A percentile compares a stretch with the other conserved stretches of the same genome.
Evolutionary conservation across 1,284 basidiomycete genomes (phyloP).

Genomic region (Ceratobasidium sp.): DNA sequence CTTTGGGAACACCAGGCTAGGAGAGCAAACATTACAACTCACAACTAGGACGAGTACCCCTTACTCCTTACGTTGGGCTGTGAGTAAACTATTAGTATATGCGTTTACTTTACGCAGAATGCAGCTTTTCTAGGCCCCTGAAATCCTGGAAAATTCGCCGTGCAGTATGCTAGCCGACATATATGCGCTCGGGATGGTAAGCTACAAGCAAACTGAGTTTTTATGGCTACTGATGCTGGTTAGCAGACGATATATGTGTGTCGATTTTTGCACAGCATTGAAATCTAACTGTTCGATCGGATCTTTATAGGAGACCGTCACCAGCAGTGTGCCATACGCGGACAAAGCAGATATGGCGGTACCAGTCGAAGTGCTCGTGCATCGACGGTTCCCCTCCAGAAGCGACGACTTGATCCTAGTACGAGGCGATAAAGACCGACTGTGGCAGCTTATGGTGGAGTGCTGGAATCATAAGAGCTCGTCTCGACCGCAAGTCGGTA

Average conservation of each 20-base stretch:
- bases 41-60: neutral
- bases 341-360: neutral
- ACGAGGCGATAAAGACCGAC: neutral
- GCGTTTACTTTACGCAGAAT: neutral
- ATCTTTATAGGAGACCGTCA: neutral
- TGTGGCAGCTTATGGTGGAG: constrained; percentile 1
- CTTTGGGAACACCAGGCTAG: neutral
- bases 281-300: neutral
- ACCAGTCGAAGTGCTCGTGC: neutral
- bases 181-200: neutral
- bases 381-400: neutral
- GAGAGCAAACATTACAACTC: neutral
- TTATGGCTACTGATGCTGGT: no score
- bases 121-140: neutral
- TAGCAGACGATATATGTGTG: neutral
- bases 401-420: neutral
- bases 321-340: neutral
- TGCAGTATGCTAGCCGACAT: neutral
- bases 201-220: neutral
- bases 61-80: neutral
- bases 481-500: neutral
- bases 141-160: neutral
- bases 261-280: neutral
- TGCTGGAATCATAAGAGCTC: constrained; percentile 4
- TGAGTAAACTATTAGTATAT: neutral